Conservation (phyloP, 164 flowering plant species). For the Sedum album region DNA sequence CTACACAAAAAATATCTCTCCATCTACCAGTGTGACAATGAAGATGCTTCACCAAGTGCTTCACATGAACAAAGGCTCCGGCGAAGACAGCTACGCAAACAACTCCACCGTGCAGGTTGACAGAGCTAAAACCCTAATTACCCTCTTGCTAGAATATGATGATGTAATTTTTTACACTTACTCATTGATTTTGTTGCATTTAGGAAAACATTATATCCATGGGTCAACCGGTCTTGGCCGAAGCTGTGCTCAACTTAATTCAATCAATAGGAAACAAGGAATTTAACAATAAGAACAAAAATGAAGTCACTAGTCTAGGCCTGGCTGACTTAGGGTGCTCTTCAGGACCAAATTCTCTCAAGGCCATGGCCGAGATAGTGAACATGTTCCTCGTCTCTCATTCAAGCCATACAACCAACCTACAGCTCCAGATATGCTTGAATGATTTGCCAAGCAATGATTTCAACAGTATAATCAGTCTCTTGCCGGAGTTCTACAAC, state of each 20-base stretch:
- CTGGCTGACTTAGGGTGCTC: conserved; percentile 59
- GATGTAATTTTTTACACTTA: not conserved
- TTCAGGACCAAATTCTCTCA: conserved; percentile 39
- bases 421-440: conserved; percentile 28
- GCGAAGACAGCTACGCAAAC: conserved; percentile 35
- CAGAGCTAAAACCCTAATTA: not conserved
- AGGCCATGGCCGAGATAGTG: conserved; percentile 19
- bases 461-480: conserved; percentile 32
- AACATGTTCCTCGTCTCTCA: conserved; percentile 10
- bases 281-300: conserved; percentile 17
- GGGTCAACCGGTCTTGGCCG: conserved; percentile 1
- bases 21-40: not conserved
- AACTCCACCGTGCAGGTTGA: conserved; percentile 31
- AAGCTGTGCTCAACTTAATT: conserved; percentile 11
- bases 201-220: conserved; percentile 31
- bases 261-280: conserved; percentile 10
- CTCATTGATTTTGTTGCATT: not conserved
- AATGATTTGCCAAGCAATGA: conserved; percentile 50
- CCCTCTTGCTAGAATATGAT: not conserved
- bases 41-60: conserved; percentile 17
- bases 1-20: too few relatives aligned
- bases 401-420: conserved; percentile 15
- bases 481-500: conserved; percentile 23
- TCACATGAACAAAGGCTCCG: conserved; percentile 38
- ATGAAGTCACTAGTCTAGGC: conserved; percentile 18